phyloP scores from a whole-genome alignment of 257 asterid species.

The Ehretia macrophylla region DNA sequence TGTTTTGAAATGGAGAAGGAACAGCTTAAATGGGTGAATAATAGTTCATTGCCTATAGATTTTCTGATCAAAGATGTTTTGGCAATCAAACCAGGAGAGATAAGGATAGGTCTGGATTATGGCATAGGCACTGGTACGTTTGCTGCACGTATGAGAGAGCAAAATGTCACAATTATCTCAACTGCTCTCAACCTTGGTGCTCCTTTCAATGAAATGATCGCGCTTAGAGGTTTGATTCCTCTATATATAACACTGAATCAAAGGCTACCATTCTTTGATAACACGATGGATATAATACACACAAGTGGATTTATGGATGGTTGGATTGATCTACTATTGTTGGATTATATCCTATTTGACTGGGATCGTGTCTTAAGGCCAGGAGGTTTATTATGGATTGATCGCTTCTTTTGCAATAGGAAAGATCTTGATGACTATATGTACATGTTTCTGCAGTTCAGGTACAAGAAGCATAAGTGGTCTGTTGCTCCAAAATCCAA shows the following conservation, averaged over 20 bases:
- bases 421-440: constrained; percentile 71
- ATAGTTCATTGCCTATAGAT: constrained; percentile 38
- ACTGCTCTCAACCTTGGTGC: constrained; percentile 84
- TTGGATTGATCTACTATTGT: constrained; percentile 71
- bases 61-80: constrained; percentile 53
- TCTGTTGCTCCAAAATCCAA: constrained; percentile 64
- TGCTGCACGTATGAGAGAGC: constrained; percentile 82
- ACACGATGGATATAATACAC: constrained; percentile 88
- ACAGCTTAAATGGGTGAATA: constrained; percentile 58
- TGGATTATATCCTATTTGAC: constrained; percentile 78
- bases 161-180: constrained; percentile 62
- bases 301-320: constrained; percentile 84
- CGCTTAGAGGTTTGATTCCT: constrained; percentile 75
- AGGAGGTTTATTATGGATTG: constrained; percentile 85
- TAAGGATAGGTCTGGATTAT: constrained; percentile 67
- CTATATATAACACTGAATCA: constrained; percentile 68
- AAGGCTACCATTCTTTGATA: constrained; percentile 83
- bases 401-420: constrained; percentile 74
- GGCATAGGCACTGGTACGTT: constrained; percentile 86
- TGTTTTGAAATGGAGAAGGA: constrained; percentile 93
- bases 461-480: constrained; percentile 87
- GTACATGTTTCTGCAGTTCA: constrained; percentile 89
- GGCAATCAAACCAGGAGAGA: constrained; percentile 50
- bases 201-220: constrained; percentile 81
- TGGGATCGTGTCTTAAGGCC: constrained; percentile 92